Base-by-base conservation (phyloP, 73 alveolate species). In the Paramecium pentaurelia region DNA sequence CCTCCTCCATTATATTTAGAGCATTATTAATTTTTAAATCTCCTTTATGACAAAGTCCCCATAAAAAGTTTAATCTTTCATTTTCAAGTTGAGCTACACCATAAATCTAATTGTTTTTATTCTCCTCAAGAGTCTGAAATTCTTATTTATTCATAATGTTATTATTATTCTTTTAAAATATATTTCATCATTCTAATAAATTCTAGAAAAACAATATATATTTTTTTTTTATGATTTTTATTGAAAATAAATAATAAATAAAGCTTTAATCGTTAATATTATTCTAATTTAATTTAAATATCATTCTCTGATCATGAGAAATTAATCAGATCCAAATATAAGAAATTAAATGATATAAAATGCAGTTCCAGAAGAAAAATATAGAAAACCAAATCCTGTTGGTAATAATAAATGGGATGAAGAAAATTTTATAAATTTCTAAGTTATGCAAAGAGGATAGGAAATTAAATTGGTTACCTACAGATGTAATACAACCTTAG, bases 291-390 rank as follows among this genome's bases (percentile, higher is more conserved):
- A 6, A 7, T 40, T 4, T 7, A 40, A 40, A 7, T 40, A 8
- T 40, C 16, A 40, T 40, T 8, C 0, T 40, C 16, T 40, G 16
- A 1, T 7, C 3, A 40, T 40, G 49, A 40, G 49, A 2, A 40
- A 40, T 40, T 40, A 36, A 73, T 16, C 68, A 12, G 87, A 73
- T 12, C 38, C 14, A 73, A 40, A 73, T 40, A 73, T 16, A 12
- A 32, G 36, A 32, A 73, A 73, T 36, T 58, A 73, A 20, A 20
- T 16, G 8, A 73, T 73, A 0, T 37, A 73, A 73, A 12, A 18
- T 4, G 87, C 87, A 73, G 60, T 40, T 10, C 60, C 87, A 16
- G 87, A 73, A 10, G 87, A 73, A 73, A 73, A 73, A 34, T 73
- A 12, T 44, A 9, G 87, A 10, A 73, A 73, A 16, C 87, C 87